phyloP scores from a whole-genome alignment of 1,284 basidiomycete species.

The Trametes pubescens region DNA sequence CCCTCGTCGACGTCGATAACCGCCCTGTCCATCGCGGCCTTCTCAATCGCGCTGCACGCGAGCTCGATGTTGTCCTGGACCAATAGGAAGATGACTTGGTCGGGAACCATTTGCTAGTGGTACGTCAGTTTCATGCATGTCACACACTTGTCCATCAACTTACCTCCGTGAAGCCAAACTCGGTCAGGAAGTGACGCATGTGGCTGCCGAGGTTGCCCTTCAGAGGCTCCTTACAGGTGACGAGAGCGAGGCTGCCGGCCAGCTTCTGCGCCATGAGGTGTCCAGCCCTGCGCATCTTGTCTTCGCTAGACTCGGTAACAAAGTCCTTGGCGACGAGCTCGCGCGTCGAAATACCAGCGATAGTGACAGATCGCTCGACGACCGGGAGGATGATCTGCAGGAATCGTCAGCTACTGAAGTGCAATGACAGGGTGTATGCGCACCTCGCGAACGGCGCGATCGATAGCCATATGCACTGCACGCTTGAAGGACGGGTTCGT shows the following conservation, averaged over 20 bases:
- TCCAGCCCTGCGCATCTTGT: constrained; percentile 90
- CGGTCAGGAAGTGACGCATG: constrained; percentile 80
- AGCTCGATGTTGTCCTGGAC: constrained; percentile 95
- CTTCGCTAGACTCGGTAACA: constrained; percentile 92
- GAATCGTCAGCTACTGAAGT: neutral
- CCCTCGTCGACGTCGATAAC: constrained; percentile 95
- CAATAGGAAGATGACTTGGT: constrained; percentile 79
- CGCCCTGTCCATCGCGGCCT: constrained; percentile 97
- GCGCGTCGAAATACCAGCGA: constrained; percentile 96
- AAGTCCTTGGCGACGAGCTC: constrained; percentile 98
- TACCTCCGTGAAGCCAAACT: constrained; percentile 91
- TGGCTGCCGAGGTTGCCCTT: constrained; percentile 94
- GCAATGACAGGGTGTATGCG: neutral
- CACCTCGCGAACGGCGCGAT: constrained; percentile 94
- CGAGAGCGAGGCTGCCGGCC: constrained; percentile 94
- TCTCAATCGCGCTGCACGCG: constrained; percentile 95
- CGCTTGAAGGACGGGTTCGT: constrained; percentile 90
- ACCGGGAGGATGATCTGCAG: constrained; percentile 92
- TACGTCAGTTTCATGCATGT: neutral
- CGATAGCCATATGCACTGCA: constrained; percentile 91
- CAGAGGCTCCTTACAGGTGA: constrained; percentile 98
- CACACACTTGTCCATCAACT: constrained; percentile 26
- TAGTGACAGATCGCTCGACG: constrained; percentile 98
- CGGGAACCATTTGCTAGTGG: constrained; percentile 64
- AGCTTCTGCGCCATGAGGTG: constrained; percentile 98